Base-by-base conservation (phyloP, 495 filamentous ascomycete species). In the Cudoniella acicularis region DNA sequence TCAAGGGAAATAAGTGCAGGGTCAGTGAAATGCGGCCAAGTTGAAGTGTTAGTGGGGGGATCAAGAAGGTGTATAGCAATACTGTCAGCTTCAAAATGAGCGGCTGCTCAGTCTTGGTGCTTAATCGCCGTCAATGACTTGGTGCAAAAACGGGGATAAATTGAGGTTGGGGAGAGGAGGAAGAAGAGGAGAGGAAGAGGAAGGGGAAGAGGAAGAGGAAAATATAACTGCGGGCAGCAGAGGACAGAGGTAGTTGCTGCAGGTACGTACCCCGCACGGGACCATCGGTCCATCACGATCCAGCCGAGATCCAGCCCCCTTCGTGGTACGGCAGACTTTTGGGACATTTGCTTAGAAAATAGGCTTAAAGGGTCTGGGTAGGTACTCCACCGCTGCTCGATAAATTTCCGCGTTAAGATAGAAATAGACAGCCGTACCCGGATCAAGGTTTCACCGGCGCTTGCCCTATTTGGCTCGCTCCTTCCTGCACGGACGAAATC, bases 41-140 rank as follows among this genome's bases (percentile, higher is more conserved):
- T n/a, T n/a, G n/a, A n/a, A n/a, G n/a, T n/a, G 46, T 57, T 49
- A 66, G 47, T 54, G 50, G 54, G 48, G 54, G 43, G 52, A 65
- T 62, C 61, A 58, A 57, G 41, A 23, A 1, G 49, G 18, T 47
- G 52, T 63, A 57, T 36, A 59, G 54, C 49, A 61, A 53, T 21
- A 26, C 36, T 42, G 22, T 9, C 22, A 20, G 3, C 20, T 16
- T 22, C 17, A 36, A 23, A 18, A 10, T 47, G 2, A n/a, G 22
- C 23, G 42, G 30, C 48, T 2, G 21, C n/a, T 3, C 43, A n/a
- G 6, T 6, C 43, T 21, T 17, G 6, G 17, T n/a, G 8, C n/a
- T 17, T n/a, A 36, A 36, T 6, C 13, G 30, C 30, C 30, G 30
- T 36, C 30, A 4, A 36, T 36, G 30, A 13, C 13, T 36, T 36